These are phyloP conservation scores for Abelmoschus esculentus DNA, from an alignment of 345 rosid species.

Conservation along the genomic window DNA sequence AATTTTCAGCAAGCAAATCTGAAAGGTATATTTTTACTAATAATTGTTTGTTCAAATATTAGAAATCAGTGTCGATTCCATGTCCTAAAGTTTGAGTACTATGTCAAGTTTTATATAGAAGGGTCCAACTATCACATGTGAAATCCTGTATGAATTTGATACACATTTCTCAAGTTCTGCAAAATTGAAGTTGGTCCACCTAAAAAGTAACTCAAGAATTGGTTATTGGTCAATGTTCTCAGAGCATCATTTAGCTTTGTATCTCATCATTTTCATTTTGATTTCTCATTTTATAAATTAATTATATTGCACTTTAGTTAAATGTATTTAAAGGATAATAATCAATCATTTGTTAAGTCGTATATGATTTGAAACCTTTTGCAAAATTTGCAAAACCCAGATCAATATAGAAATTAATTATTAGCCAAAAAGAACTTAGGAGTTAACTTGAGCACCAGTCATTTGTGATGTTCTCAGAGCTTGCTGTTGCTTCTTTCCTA, in stretches of 20 bases:
- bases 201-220: background rate
- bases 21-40: slow-evolving; percentile 3
- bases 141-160: background rate
- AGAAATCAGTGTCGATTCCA: background rate
- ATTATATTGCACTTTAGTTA: slow-evolving; percentile 13
- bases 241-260: background rate
- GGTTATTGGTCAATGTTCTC: background rate
- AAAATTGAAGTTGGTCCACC: background rate
- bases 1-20: background rate
- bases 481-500: background rate
- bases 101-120: background rate
- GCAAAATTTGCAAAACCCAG: background rate
- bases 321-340: slow-evolving; percentile 70
- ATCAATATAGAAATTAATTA: background rate
- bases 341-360: slow-evolving; percentile 10
- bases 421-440: background rate
- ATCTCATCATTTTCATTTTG: background rate
- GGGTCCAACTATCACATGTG: background rate
- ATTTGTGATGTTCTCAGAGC: background rate
- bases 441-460: background rate
- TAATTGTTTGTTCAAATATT: background rate
- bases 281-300: background rate
- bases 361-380: background rate
- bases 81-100: background rate
- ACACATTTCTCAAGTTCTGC: background rate